Conservation (phyloP, 2,329 filamentous ascomycete genomes). For the Talaromyces verruculosus region DNA sequence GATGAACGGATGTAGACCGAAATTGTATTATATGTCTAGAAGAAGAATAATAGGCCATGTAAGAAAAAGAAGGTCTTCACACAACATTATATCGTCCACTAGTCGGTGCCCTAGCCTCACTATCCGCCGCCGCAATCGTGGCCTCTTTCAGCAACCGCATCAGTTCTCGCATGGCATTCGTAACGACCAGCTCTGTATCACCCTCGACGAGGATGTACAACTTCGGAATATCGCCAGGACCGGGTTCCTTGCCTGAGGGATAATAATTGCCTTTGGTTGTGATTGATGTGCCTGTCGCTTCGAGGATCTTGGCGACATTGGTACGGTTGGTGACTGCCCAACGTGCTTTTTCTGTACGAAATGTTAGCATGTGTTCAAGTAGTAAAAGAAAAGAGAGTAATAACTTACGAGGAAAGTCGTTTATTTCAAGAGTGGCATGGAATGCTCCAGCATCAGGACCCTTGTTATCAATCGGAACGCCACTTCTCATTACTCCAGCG, state of each 20-base stretch:
- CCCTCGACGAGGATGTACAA: constrained; percentile 97
- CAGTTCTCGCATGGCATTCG: constrained; percentile 85
- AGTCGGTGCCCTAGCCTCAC: constrained; percentile 74
- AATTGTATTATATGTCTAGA: not conserved
- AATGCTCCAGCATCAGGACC: constrained; percentile 94
- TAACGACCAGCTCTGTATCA: constrained; percentile 90
- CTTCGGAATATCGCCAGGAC: constrained; percentile 76
- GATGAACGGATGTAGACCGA: not conserved
- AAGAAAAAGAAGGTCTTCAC: constrained; percentile 38
- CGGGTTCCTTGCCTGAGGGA: constrained; percentile 74
- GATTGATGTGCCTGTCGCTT: constrained; percentile 91
- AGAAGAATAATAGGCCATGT: not conserved
- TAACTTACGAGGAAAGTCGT: constrained; percentile 81
- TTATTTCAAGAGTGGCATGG: constrained; percentile 97
- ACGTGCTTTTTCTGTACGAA: constrained; percentile 72
- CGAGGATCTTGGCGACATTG: constrained; percentile 96
- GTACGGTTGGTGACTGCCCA: constrained; percentile 99
- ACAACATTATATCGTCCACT: constrained; percentile 85
- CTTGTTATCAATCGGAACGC: constrained; percentile 97
- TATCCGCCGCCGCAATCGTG: constrained; percentile 82
- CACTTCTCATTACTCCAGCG: constrained; percentile 83
- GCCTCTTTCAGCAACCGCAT: constrained; percentile 86
- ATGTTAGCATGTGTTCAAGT: constrained; percentile 7
- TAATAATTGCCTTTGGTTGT: constrained; percentile 97
- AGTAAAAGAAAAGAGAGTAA: not conserved